These are phyloP conservation scores for Candida ovalis DNA, from an alignment of 805 yeast species.

Conservation along the genomic window DNA sequence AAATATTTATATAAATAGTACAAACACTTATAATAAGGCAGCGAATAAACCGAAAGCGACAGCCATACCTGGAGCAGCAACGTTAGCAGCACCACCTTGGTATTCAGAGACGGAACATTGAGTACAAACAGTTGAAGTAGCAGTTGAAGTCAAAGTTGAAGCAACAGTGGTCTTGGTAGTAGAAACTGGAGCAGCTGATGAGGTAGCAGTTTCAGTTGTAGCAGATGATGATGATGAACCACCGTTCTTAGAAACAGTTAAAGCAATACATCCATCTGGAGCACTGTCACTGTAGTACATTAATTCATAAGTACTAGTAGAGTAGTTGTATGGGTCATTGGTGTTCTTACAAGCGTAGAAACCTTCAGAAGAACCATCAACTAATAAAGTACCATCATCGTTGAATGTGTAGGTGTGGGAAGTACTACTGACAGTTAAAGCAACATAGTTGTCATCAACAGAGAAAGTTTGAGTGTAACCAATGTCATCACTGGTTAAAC, in stretches of 20 bases:
- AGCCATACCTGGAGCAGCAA: constrained; percentile 14
- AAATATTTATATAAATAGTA: not conserved
- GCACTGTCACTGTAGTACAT: constrained; percentile 20
- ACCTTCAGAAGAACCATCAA: constrained; percentile 27
- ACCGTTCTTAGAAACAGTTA: constrained; percentile 6
- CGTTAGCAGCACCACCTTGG: constrained; percentile 8
- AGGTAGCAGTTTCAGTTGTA: constrained; percentile 3
- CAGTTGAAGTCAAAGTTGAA: not conserved
- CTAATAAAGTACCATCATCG: constrained; percentile 21
- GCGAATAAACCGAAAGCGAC: constrained; percentile 13
- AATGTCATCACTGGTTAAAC: constrained; percentile 1
- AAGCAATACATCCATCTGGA: constrained; percentile 11
- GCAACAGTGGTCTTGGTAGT: constrained; percentile 2
- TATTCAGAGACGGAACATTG: constrained; percentile 3
- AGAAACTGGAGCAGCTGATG: constrained; percentile 4
- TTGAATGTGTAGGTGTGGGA: constrained; percentile 4
- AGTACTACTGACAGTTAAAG: constrained; percentile 3
- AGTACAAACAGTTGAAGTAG: constrained; percentile 1
- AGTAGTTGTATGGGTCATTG: constrained; percentile 39
- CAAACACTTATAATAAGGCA: not conserved
- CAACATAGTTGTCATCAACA: constrained; percentile 4
- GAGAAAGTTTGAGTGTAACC: constrained; percentile 6
- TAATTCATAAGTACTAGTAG: constrained; percentile 26
- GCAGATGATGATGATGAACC: constrained; percentile 6
- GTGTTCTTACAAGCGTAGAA: constrained; percentile 39